Base-by-base conservation (phyloP, 2,329 filamentous ascomycete genomes). In the Aspergillus sp. region DNA sequence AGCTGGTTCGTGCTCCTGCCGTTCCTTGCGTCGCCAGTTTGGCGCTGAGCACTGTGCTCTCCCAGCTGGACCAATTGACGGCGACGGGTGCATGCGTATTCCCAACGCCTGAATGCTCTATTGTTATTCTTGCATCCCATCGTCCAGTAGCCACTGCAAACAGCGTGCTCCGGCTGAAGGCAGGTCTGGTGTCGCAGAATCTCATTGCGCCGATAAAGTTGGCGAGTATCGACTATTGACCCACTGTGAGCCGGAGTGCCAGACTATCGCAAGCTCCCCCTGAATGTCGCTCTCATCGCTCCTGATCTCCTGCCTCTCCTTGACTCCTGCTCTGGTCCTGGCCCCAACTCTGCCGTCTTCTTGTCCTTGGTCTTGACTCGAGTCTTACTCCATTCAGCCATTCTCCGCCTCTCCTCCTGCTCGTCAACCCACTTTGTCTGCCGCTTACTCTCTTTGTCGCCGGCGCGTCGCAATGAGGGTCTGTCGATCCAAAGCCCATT, bases 401-500 rank as follows among this genome's bases (percentile, higher is more conserved):
- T 47, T 48, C 17, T 36, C 42, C 20, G 30, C 39, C 22, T 47
- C 30, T 26, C 26, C 43, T 24, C 26, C 43, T 36, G 32, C 22
- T 49, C 43, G 32, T 48, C 47, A 53, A 7, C 39, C 45, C 39
- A 39, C 41, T 24, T 43, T n/a, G 22, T 20, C 42, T 45, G 8
- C 53, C 51, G 48, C 26, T 52, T 50, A 41, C 56, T 26, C 39
- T 58, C 55, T 52, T 56, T 56, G 55, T 56, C 53, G 36, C 32
- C 20, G 48, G 43, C 55, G 50, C 24, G 56, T 60, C 62, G 53
- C 61, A 58, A 64, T 64, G 62, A 60, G 47, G 59, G 52, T 53
- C 49, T 47, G 63, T 61, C 63, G 61, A 65, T 65, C 63, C 54
- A 57, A 47, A 57, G 45, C 57, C 52, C 62, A 55, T 62, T 57